Evolutionary conservation across 2,329 filamentous ascomycete genomes (phyloP).

Genomic region (Colletotrichum sidae): DNA sequence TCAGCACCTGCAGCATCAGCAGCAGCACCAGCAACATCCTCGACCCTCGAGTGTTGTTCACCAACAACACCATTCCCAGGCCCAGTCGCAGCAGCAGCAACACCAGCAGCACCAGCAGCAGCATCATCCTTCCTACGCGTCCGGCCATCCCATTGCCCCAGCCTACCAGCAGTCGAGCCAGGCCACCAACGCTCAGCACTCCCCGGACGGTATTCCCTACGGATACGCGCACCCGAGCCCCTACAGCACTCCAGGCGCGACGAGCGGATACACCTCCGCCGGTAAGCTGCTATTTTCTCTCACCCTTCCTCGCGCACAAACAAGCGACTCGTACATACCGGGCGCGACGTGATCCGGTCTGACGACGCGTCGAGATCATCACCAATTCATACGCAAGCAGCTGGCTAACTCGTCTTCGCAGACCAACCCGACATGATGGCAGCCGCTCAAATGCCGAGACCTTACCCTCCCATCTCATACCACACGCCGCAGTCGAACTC

Average conservation of each 20-base stretch:
- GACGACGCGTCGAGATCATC: conserved; percentile 25
- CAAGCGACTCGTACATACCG: no score
- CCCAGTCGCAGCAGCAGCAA: conserved; percentile 69
- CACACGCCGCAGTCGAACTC: conserved; percentile 96
- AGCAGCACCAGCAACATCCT: conserved; percentile 71
- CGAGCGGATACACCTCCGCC: conserved; percentile 87
- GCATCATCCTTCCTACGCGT: conserved; percentile 76
- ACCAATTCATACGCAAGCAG: conserved; percentile 35
- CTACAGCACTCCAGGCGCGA: conserved; percentile 84
- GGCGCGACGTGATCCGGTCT: conserved; percentile 30
- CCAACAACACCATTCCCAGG: conserved; percentile 77
- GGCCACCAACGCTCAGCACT: conserved; percentile 69
- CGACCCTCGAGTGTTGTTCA: conserved; percentile 80
- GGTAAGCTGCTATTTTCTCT: conserved; percentile 67
- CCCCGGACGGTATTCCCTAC: conserved; percentile 77
- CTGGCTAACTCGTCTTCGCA: conserved; percentile 41
- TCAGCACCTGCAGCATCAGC: conserved; percentile 74
- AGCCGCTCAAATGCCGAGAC: conserved; percentile 75
- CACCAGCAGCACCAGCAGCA: conserved; percentile 70
- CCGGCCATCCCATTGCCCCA: conserved; percentile 72
- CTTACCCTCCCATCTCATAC: conserved; percentile 90
- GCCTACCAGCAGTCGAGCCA: conserved; percentile 77
- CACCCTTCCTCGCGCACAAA: conserved; percentile 6
- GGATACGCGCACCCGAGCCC: conserved; percentile 79
- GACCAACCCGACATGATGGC: conserved; percentile 77